phyloP scores from a whole-genome alignment of 257 asterid genomes.

The Salvia hispanica region DNA sequence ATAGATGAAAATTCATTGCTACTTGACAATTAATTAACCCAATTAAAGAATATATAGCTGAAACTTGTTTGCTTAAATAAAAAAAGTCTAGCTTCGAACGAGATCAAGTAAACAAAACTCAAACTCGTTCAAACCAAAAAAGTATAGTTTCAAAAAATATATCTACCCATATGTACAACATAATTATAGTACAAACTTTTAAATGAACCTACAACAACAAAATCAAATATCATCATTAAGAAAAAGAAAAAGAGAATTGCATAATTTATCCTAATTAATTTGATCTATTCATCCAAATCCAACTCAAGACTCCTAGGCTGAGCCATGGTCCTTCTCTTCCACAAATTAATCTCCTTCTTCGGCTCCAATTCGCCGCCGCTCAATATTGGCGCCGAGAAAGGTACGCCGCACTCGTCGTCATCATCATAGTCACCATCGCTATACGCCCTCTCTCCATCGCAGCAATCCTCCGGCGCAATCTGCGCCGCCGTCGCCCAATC shows the following conservation, averaged over 20 bases:
- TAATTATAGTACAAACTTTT: not conserved
- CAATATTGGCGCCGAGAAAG: constrained; percentile 68
- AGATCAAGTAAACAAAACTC: not conserved
- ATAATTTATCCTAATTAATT: not conserved
- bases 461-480: constrained; percentile 53
- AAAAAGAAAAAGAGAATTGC: not conserved
- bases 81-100: too few species aligned
- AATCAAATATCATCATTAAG: not conserved
- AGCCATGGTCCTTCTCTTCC: constrained; percentile 86
- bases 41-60: not conserved
- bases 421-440: constrained; percentile 44
- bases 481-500: constrained; percentile 66
- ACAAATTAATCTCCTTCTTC: constrained; percentile 75
- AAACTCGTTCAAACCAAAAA: not conserved
- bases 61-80: not conserved
- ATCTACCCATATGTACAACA: too few species aligned
- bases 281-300: constrained; percentile 24
- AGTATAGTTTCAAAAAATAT: not conserved
- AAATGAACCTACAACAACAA: not conserved
- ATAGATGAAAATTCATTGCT: too few species aligned
- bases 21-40: too few species aligned
- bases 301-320: constrained; percentile 64
- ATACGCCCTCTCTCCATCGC: constrained; percentile 43
- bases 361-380: constrained; percentile 53
- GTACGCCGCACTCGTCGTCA: constrained; percentile 48